Percentiles rank a stretch among this genome's conserved stretches.
Evolutionary conservation across 306 rosid species (phyloP).

Genomic region (Luffa acutangula): DNA sequence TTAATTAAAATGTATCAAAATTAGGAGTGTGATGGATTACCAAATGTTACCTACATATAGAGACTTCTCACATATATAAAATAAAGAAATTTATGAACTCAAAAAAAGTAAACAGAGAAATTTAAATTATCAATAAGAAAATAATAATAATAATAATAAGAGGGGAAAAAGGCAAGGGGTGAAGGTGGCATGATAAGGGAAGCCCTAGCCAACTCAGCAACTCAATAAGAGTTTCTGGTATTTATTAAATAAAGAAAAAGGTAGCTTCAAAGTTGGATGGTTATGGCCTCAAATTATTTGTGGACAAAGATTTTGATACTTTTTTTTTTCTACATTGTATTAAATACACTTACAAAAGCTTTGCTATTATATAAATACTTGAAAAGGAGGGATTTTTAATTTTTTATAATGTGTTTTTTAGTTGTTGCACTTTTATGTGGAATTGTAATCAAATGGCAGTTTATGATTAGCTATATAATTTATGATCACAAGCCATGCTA

Average conservation of each 20-base stretch:
- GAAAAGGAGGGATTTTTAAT: neutral
- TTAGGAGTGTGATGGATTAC: slow-evolving; percentile 1
- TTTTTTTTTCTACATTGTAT: neutral
- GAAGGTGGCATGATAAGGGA: neutral
- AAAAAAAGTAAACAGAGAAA: neutral
- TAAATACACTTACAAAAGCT: neutral
- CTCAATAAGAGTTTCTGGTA: neutral
- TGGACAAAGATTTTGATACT: slow-evolving; percentile 7
- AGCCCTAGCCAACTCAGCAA: slow-evolving; percentile 11
- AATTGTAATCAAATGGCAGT: neutral
- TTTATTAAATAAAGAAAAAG: neutral
- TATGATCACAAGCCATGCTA: neutral
- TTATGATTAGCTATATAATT: neutral
- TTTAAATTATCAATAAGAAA: neutral
- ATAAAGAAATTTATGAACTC: neutral
- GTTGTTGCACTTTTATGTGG: neutral
- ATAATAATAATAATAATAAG: neutral
- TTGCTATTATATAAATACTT: neutral
- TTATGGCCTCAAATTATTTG: slow-evolving; percentile 1
- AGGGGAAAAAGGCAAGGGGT: neutral
- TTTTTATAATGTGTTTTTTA: neutral
- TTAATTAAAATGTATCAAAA: neutral
- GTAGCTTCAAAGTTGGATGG: neutral
- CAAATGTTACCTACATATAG: slow-evolving; percentile 1
- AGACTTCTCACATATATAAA: neutral